These are phyloP conservation scores for Sporisorium scitamineum DNA, from an alignment of 1,284 basidiomycete genomes.

Conservation along the genomic window DNA sequence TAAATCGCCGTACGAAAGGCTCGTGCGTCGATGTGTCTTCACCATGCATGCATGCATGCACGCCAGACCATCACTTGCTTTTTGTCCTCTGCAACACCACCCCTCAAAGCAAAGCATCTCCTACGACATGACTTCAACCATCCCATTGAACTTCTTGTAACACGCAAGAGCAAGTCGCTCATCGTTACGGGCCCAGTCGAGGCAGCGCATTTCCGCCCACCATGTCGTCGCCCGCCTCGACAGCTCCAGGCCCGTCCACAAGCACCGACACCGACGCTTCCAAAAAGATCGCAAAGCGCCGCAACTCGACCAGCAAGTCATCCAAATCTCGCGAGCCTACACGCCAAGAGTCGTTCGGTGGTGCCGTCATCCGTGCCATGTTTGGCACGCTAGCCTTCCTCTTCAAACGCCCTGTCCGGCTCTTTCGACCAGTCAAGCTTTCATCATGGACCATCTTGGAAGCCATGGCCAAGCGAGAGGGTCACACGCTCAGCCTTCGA, in stretches of 20 bases:
- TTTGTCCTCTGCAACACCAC: background rate
- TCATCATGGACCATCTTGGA: slow-evolving; percentile 69
- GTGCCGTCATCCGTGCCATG: slow-evolving; percentile 64
- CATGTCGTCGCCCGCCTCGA: slow-evolving; percentile 18
- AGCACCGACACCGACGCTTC: background rate
- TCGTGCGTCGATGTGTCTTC: slow-evolving; percentile 20
- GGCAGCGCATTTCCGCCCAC: background rate
- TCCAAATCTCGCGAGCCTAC: slow-evolving; percentile 21
- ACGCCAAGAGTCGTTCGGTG: slow-evolving; percentile 55
- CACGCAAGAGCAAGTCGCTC: background rate
- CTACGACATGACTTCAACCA: background rate
- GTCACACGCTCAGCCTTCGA: slow-evolving; percentile 56
- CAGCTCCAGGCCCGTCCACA: slow-evolving; percentile 4
- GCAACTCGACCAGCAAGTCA: slow-evolving; percentile 12
- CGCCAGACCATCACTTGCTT: slow-evolving; percentile 5
- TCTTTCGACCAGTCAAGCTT: slow-evolving; percentile 70
- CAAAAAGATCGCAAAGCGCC: slow-evolving; percentile 23
- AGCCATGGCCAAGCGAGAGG: slow-evolving; percentile 69
- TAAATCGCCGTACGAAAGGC: slow-evolving; percentile 10
- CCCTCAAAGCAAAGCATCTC: background rate
- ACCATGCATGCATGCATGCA: no score
- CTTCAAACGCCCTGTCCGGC: slow-evolving; percentile 69
- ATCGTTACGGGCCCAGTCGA: background rate
- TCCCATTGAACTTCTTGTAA: background rate
- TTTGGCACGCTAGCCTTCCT: slow-evolving; percentile 69